phyloP scores from a whole-genome alignment of 1,284 basidiomycete genomes.

The Puccinia triticina region DNA sequence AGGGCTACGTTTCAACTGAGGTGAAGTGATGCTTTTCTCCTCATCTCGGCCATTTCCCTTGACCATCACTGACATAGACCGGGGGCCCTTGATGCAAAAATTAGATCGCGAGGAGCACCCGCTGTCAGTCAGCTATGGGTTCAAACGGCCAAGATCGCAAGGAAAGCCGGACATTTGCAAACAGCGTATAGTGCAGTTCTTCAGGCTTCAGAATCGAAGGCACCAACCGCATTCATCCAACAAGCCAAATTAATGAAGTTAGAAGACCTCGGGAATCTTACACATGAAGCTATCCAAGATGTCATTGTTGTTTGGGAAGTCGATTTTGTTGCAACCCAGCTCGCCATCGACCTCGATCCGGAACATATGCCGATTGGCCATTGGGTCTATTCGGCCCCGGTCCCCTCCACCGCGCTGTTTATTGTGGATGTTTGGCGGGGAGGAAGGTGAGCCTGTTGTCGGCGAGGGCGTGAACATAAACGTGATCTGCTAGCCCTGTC shows the following conservation, averaged over 20 bases:
- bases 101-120: slow-evolving; percentile 62
- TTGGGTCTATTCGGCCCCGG: neutral
- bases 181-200: slow-evolving; percentile 95
- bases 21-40: slow-evolving; percentile 62
- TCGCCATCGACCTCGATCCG: slow-evolving; percentile 41
- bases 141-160: slow-evolving; percentile 86
- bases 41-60: slow-evolving; percentile 22
- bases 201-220: slow-evolving; percentile 78
- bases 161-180: slow-evolving; percentile 92
- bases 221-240: slow-evolving; percentile 83
- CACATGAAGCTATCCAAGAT: slow-evolving; percentile 39
- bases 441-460: neutral
- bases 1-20: slow-evolving; percentile 78
- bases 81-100: slow-evolving; percentile 54
- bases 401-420: neutral
- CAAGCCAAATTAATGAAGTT: slow-evolving; percentile 83
- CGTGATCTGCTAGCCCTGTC: too few species aligned
- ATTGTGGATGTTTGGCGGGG: neutral
- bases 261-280: slow-evolving; percentile 65
- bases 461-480: slow-evolving; percentile 43
- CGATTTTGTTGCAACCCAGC: slow-evolving; percentile 19
- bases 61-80: slow-evolving; percentile 53
- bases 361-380: slow-evolving; percentile 5
- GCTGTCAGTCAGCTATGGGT: slow-evolving; percentile 87
- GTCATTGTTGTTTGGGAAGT: slow-evolving; percentile 48